These are phyloP conservation scores for Rhododendron molle DNA, from an alignment of 148 eudicot species.

Conservation along the genomic window DNA sequence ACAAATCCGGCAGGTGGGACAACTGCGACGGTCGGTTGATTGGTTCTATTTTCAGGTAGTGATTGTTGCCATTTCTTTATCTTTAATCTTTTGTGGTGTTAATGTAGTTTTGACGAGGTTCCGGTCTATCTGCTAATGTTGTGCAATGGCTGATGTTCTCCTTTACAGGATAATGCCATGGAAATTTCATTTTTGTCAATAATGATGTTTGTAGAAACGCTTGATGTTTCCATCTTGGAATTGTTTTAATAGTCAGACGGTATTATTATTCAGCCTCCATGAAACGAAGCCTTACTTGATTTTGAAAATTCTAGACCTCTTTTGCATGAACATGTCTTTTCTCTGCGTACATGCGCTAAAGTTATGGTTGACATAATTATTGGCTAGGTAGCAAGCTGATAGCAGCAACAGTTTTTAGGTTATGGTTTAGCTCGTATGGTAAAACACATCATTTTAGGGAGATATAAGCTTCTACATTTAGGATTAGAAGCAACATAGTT, in stretches of 20 bases:
- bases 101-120: neutral
- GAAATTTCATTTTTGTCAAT: neutral
- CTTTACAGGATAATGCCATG: neutral
- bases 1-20: conserved; percentile 58
- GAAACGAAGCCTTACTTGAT: neutral
- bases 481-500: neutral
- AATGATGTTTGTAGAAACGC: neutral
- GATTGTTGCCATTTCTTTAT: neutral
- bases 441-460: neutral
- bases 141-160: neutral
- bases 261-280: neutral
- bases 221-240: neutral
- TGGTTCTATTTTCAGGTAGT: conserved; percentile 66
- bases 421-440: neutral
- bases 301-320: neutral
- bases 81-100: neutral
- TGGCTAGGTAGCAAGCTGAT: neutral
- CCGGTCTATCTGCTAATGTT: neutral
- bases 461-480: neutral
- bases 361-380: neutral
- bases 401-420: neutral
- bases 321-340: neutral
- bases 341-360: neutral
- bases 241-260: neutral
- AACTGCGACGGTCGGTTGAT: conserved; percentile 59